phyloP scores from a whole-genome alignment of 2,329 filamentous ascomycete species.

The Aspergillus nomiae region DNA sequence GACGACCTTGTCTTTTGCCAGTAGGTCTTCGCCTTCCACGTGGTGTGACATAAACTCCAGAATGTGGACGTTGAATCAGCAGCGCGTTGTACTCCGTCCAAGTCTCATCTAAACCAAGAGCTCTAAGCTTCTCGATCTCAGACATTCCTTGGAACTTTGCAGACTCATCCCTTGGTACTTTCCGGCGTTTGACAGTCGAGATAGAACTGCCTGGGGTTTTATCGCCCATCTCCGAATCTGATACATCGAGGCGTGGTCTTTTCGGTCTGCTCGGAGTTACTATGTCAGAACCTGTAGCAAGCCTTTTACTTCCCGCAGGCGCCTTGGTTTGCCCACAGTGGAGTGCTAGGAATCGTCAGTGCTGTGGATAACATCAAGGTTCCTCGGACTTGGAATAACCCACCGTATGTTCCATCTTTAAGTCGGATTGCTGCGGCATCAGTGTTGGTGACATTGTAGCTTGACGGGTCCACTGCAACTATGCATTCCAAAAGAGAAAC shows the following conservation, averaged over 20 bases:
- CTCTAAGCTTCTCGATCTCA: constrained; percentile 41
- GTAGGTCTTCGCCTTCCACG: constrained; percentile 39
- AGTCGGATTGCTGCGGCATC: constrained; percentile 35
- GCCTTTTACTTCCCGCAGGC: not conserved
- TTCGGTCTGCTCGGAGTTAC: constrained; percentile 20
- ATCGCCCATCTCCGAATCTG: constrained; percentile 15
- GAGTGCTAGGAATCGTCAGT: not conserved
- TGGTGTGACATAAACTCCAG: constrained; percentile 46
- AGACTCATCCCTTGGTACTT: constrained; percentile 19
- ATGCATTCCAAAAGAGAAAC: constrained; percentile 47
- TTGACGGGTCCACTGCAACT: constrained; percentile 29
- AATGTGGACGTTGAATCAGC: constrained; percentile 37
- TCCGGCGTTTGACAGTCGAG: constrained; percentile 8
- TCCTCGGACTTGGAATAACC: constrained; percentile 3
- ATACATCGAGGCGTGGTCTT: constrained; percentile 10
- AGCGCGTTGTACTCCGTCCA: constrained; percentile 45
- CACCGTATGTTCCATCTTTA: constrained; percentile 36
- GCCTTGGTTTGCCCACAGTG: constrained; percentile 12
- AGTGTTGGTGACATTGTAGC: constrained; percentile 36
- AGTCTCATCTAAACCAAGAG: constrained; percentile 42
- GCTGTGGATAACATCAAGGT: not conserved
- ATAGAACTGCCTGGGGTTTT: not conserved
- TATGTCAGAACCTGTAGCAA: not conserved
- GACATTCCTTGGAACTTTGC: constrained; percentile 33
- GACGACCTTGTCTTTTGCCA: constrained; percentile 42